Conservation (phyloP, 2,329 filamentous ascomycete genomes). For the Dactylellina sp. region DNA sequence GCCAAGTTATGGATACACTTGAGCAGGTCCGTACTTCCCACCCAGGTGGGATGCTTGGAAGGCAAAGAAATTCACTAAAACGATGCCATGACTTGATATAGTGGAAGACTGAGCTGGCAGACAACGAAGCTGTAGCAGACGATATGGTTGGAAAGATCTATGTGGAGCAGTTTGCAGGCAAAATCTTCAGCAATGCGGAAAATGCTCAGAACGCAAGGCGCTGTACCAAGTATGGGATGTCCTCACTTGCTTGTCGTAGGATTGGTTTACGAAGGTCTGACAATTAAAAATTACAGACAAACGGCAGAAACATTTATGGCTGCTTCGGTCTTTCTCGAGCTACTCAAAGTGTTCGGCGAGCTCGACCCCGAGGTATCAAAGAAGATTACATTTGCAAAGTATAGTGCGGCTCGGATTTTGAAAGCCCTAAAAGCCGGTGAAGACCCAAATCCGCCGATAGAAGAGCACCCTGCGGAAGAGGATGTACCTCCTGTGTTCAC, state of each 20-base stretch:
- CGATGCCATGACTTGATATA: constrained; percentile 26
- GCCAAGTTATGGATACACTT: constrained; percentile 87
- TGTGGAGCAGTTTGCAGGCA: constrained; percentile 90
- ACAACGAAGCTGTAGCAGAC: constrained; percentile 85
- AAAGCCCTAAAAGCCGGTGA: constrained; percentile 90
- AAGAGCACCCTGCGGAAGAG: constrained; percentile 63
- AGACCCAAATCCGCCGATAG: constrained; percentile 80
- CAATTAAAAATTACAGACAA: constrained; percentile 70
- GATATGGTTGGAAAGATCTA: constrained; percentile 89
- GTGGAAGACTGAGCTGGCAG: constrained; percentile 64
- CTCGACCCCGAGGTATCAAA: constrained; percentile 65
- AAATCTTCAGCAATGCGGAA: constrained; percentile 87
- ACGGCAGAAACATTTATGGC: constrained; percentile 95
- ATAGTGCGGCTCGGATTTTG: constrained; percentile 88
- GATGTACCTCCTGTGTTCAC: constrained; percentile 65
- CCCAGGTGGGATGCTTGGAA: constrained; percentile 9
- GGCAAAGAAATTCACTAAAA: constrained; percentile 35
- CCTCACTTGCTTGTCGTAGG: neutral
- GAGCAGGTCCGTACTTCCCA: constrained; percentile 72
- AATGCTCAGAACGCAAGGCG: constrained; percentile 83
- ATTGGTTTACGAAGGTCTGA: neutral
- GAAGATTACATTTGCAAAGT: constrained; percentile 97
- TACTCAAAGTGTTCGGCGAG: constrained; percentile 74
- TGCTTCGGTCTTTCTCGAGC: constrained; percentile 89
- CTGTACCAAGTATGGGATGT: constrained; percentile 74